A percentile compares a stretch with the other conserved stretches of the same genome.
Evolutionary conservation across 1,139 yeast species (phyloP).

Genomic region (Taiozyma sp.): DNA sequence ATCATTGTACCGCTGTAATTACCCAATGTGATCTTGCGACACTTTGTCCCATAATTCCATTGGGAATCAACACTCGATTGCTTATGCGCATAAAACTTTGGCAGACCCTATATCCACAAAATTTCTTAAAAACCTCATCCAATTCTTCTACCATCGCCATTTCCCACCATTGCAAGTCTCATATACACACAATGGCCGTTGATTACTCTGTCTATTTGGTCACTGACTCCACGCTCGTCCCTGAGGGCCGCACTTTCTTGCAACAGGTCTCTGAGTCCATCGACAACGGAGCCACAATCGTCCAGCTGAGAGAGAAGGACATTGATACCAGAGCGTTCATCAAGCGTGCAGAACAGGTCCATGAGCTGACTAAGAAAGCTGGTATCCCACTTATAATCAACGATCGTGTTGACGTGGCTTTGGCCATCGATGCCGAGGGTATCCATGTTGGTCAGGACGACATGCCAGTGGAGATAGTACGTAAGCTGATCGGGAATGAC

Average conservation of each 20-base stretch:
- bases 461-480: slow-evolving; percentile 60
- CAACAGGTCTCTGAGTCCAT: slow-evolving; percentile 61
- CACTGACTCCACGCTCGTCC: slow-evolving; percentile 77
- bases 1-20: too few relatives aligned
- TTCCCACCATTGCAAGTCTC: neutral
- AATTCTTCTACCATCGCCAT: neutral
- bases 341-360: slow-evolving; percentile 55
- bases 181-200: neutral
- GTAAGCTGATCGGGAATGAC: slow-evolving; percentile 63
- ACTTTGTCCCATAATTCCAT: neutral
- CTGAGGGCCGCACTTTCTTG: slow-evolving; percentile 53
- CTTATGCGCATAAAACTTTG: neutral
- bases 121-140: neutral
- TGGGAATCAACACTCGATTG: neutral
- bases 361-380: slow-evolving; percentile 50
- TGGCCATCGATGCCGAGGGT: slow-evolving; percentile 89
- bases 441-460: slow-evolving; percentile 95
- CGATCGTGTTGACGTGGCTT: slow-evolving; percentile 85
- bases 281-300: slow-evolving; percentile 69
- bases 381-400: slow-evolving; percentile 80
- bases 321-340: slow-evolving; percentile 68
- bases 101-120: neutral
- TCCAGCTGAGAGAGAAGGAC: slow-evolving; percentile 81
- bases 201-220: slow-evolving; percentile 75
- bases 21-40: too few relatives aligned